phyloP scores from a whole-genome alignment of 441 rosid species.

The Pelargonium citronellum region DNA sequence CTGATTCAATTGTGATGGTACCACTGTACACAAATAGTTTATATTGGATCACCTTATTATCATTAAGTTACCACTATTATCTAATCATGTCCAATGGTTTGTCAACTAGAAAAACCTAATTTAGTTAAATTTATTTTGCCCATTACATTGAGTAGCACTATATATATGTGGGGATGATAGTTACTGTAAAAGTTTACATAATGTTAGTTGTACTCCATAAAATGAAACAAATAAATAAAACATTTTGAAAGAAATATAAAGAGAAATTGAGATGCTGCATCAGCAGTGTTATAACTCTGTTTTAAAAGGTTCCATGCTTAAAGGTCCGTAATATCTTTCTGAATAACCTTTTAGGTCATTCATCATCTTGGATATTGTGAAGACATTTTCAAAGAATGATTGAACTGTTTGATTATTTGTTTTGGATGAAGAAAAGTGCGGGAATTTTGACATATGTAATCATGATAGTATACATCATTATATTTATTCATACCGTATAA shows the following conservation, averaged over 20 bases:
- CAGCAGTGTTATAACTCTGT: neutral
- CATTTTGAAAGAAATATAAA: neutral
- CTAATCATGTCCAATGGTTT: neutral
- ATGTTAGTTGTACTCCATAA: neutral
- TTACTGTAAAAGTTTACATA: neutral
- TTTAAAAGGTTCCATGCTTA: neutral
- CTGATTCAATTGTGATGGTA: no score
- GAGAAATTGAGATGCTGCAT: neutral
- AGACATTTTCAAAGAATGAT: neutral
- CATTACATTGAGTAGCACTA: neutral
- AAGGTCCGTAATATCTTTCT: neutral
- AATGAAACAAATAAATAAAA: neutral
- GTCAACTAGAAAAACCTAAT: no score
- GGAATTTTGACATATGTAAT: neutral
- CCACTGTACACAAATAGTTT: no score
- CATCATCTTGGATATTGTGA: neutral
- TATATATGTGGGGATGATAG: neutral
- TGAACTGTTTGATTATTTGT: neutral
- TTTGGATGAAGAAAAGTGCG: constrained; percentile 1
- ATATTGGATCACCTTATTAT: neutral
- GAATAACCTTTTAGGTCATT: no score
- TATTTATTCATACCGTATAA: neutral
- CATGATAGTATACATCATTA: neutral
- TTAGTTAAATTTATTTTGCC: neutral
- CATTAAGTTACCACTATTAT: neutral